These are phyloP conservation scores for Erucastrum elatum DNA, from an alignment of 345 rosid genomes.

Conservation along the genomic window DNA sequence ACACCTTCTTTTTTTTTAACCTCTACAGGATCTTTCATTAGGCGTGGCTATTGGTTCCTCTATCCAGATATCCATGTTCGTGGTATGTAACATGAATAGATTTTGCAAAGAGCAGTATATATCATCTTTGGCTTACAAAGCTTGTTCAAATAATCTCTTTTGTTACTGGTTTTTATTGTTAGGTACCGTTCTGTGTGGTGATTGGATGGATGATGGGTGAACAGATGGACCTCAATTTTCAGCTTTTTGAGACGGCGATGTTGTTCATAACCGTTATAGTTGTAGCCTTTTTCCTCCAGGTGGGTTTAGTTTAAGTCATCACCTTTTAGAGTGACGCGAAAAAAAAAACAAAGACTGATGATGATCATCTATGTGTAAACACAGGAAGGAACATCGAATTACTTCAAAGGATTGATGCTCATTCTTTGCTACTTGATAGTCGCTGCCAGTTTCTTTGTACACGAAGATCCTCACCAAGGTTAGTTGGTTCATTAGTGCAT, in stretches of 20 bases:
- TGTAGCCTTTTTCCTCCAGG: constrained; percentile 86
- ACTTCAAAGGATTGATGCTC: constrained; percentile 85
- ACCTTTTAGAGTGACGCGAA: neutral
- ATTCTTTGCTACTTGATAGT: constrained; percentile 81
- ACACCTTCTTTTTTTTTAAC: neutral
- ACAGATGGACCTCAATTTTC: constrained; percentile 85
- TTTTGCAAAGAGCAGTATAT: constrained; percentile 10
- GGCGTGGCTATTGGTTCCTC: constrained; percentile 99
- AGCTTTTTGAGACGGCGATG: constrained; percentile 87
- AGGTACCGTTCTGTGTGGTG: constrained; percentile 87
- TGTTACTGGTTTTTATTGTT: neutral
- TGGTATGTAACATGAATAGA: constrained; percentile 52
- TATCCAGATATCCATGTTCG: constrained; percentile 95
- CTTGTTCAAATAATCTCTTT: neutral
- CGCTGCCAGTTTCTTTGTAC: constrained; percentile 86
- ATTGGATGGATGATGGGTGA: constrained; percentile 81
- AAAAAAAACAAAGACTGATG: constrained; percentile 1
- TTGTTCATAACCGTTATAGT: constrained; percentile 79
- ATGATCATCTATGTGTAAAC: constrained; percentile 26
- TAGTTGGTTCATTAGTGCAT: constrained; percentile 11
- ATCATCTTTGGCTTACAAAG: constrained; percentile 16
- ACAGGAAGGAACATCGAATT: constrained; percentile 88
- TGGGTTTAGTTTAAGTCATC: constrained; percentile 19
- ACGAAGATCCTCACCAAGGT: constrained; percentile 54
- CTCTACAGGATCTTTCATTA: constrained; percentile 81